phyloP scores from a whole-genome alignment of 108 stramenopile genomes.

The Craspedostauros australis region DNA sequence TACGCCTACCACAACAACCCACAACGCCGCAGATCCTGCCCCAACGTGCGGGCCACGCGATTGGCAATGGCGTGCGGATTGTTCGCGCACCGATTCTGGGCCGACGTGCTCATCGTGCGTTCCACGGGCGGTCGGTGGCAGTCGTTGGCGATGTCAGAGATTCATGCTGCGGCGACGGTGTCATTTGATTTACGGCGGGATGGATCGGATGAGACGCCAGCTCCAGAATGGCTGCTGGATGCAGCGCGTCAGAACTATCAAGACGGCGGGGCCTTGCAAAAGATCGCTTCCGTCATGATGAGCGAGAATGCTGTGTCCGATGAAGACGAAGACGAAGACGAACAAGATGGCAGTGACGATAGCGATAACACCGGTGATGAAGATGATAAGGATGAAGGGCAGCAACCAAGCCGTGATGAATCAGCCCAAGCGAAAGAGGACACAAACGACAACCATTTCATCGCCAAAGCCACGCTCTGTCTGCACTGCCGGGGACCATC shows the following conservation, averaged over 20 bases:
- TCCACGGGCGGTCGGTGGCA: slow-evolving; percentile 16
- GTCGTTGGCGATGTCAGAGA: slow-evolving; percentile 16
- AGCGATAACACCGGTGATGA: slow-evolving; percentile 14
- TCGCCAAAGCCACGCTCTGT: slow-evolving; percentile 59
- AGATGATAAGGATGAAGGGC: slow-evolving; percentile 7
- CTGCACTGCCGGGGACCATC: slow-evolving; percentile 70
- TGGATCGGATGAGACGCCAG: slow-evolving; percentile 3
- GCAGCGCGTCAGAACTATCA: slow-evolving; percentile 74
- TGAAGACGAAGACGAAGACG: slow-evolving; percentile 11
- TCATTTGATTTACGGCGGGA: slow-evolving; percentile 55
- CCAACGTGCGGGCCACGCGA: slow-evolving; percentile 68
- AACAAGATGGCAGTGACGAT: slow-evolving; percentile 5
- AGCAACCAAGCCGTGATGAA: background rate
- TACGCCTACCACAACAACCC: slow-evolving; percentile 23
- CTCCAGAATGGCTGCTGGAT: slow-evolving; percentile 53
- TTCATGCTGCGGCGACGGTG: slow-evolving; percentile 20
- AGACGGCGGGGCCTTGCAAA: slow-evolving; percentile 44
- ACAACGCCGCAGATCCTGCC: too few species aligned
- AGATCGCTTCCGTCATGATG: slow-evolving; percentile 50
- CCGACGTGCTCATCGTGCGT: slow-evolving; percentile 49
- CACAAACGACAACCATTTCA: slow-evolving; percentile 11
- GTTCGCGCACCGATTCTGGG: slow-evolving; percentile 45
- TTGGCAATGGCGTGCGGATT: slow-evolving; percentile 82
- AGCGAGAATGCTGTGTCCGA: background rate
- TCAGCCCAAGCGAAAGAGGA: too few species aligned